Evolutionary conservation across 2,329 filamentous ascomycete genomes (phyloP), one percentile per base, ranked within the genome.

Genomic region (Lecanicillium sp.): DNA sequence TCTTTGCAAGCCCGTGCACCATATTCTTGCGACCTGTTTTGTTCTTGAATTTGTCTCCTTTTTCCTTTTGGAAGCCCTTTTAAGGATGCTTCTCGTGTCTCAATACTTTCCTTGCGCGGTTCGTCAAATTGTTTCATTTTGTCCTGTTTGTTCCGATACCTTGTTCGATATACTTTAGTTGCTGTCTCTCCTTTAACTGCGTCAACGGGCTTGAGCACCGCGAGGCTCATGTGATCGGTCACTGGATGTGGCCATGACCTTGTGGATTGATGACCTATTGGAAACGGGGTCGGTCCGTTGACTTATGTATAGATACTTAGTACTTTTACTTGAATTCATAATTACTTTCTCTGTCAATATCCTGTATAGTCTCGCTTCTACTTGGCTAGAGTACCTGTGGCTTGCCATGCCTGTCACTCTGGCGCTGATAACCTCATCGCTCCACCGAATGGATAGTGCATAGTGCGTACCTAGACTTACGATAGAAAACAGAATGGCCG

Each of bases 81-180:
- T 15, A 40, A 39, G 30, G 14, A 36, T 41, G 18, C 36, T 39
- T 27, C 29, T 39, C 33, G 20, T 50, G 52, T 54, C 47, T 40
- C 46, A 38, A 46, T 53, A 47, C 46, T 53, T 43, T 49, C 46
- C 43, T 44, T 44, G 44, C 49, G 43, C 40, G 43, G 29, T 36
- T 51, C 49, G 45, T 46, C 39, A 46, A 40, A 56, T 61, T 60
- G 39, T 36, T 36, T 41, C 18, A 32, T 59, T 69, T 69, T 46
- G 28, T 45, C 39, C 41, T 48, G 47, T 50, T 54, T 51, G 60
- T 56, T 62, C 67, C 69, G 68, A 74, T 74, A 74, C 72, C 71
- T 75, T 75, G 71, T 75, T 74, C 69, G 65, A 74, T 71, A 71
- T 70, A 71, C 59, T 62, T 53, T 60, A n/a, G 51, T 42, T 42